These are phyloP conservation scores for Protomyces gravidus DNA, from an alignment of 1,139 yeast species.

Conservation along the genomic window DNA sequence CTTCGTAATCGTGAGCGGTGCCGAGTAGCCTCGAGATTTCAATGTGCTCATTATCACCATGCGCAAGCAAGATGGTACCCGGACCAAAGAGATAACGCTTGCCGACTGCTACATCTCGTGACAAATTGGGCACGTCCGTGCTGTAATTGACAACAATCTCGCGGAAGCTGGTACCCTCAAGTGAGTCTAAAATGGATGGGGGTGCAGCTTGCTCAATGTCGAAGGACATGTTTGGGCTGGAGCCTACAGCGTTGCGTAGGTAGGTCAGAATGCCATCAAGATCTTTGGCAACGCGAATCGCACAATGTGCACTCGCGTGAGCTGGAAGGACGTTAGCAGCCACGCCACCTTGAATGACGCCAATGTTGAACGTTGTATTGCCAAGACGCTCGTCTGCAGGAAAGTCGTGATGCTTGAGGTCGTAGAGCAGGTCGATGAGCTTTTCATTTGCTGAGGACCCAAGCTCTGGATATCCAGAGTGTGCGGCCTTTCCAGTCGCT, in stretches of 20 bases:
- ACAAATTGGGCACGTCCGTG: slow-evolving; percentile 58
- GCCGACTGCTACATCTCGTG: slow-evolving; percentile 37
- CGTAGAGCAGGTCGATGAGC: slow-evolving; percentile 51
- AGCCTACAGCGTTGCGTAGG: slow-evolving; percentile 43
- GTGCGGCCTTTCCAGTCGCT: slow-evolving; percentile 55
- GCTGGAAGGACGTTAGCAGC: slow-evolving; percentile 65
- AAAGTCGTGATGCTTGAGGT: slow-evolving; percentile 43
- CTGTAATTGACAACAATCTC: slow-evolving; percentile 42
- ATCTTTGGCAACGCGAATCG: slow-evolving; percentile 55
- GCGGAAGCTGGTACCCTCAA: slow-evolving; percentile 14
- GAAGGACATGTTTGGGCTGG: slow-evolving; percentile 19
- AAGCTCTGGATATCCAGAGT: slow-evolving; percentile 66
- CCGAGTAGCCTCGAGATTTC: slow-evolving; percentile 49
- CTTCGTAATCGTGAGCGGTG: slow-evolving; percentile 57
- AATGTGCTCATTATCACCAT: slow-evolving; percentile 57
- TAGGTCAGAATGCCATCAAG: slow-evolving; percentile 43
- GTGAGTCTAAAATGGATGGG: slow-evolving; percentile 19
- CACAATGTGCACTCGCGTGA: slow-evolving; percentile 49
- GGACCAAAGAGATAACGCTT: slow-evolving; percentile 62
- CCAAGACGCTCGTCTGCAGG: slow-evolving; percentile 57
- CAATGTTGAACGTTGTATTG: slow-evolving; percentile 59
- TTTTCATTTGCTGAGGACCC: slow-evolving; percentile 62
- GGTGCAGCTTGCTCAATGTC: slow-evolving; percentile 20
- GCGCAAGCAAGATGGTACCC: slow-evolving; percentile 64
- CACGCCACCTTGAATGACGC: slow-evolving; percentile 56